These are phyloP conservation scores for Podaxis sp. DNA, from an alignment of 768 basidiomycete species.

Conservation along the genomic window DNA sequence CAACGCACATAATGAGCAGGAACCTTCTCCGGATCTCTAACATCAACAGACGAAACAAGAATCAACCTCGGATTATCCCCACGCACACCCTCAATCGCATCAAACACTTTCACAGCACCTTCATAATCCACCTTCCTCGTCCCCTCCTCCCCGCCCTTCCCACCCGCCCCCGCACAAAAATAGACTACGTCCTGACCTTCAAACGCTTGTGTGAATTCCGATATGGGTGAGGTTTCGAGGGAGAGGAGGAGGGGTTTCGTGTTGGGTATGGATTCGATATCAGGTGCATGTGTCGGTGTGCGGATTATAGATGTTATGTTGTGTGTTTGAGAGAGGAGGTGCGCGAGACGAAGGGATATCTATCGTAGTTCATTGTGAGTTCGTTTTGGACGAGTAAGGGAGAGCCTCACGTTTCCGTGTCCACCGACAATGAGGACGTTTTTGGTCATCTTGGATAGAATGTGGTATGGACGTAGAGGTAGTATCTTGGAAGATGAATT, in stretches of 20 bases:
- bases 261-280: conserved; percentile 30
- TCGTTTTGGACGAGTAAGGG: neutral
- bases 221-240: conserved; percentile 46
- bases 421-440: conserved; percentile 51
- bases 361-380: conserved; percentile 23
- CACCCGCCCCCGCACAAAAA: conserved; percentile 50
- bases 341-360: conserved; percentile 49
- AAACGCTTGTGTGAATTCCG: conserved; percentile 46
- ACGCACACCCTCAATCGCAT: conserved; percentile 54
- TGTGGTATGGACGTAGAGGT: neutral
- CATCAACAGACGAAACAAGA: conserved; percentile 56
- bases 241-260: conserved; percentile 51
- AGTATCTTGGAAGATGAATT: neutral
- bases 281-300: conserved; percentile 38
- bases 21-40: conserved; percentile 44
- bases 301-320: conserved; percentile 55
- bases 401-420: conserved; percentile 29
- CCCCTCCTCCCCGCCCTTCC: conserved; percentile 51
- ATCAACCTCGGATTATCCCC: conserved; percentile 48
- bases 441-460: conserved; percentile 19
- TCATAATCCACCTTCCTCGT: conserved; percentile 57
- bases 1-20: conserved; percentile 55
- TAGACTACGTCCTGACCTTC: conserved; percentile 38
- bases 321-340: conserved; percentile 39
- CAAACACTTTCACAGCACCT: conserved; percentile 65